Base-by-base conservation (phyloP, 495 filamentous ascomycete species). In the Cercophora scortea region DNA sequence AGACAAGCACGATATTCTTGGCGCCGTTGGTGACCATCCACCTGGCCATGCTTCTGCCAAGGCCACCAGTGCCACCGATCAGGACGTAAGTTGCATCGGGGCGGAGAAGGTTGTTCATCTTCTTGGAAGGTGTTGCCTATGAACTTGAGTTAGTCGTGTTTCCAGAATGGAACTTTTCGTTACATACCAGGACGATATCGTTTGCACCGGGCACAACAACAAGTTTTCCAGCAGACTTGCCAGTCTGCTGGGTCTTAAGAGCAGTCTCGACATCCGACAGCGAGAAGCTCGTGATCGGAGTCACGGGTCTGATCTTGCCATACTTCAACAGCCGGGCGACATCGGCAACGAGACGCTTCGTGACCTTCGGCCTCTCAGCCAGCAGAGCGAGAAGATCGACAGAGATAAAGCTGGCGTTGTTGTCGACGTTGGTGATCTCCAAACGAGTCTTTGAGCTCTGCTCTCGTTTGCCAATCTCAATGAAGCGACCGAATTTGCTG, bases 21-120 rank as follows among this genome's bases (percentile, higher is more conserved):
- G 83, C 85, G 8, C 83, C 83, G 36, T 77, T 75, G 15, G 68
- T 56, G 9, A 76, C 76, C 71, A 88, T 76, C 81, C 80, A 85
- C 2, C 65, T 69, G 1, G 81, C 67, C 51, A 87, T 72, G 44
- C 77, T 73, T 43, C 76, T 70, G 16, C 84, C 84, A 10, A 88
- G 71, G 10, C 83, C 85, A 10, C 83, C 81, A 1, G 84, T 75
- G 32, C 83, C 80, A n/a, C 83, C 81, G 44, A 81, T 71, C 10
- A 87, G 61, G 19, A 87, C 62, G 55, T 86, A 86, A 3, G 75
- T 72, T 1, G 70, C 77, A 56, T 81, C 66, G 2, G 66, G 50
- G 42, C 67, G 69, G 11, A 77, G 61, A 1, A 73, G 55, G 25
- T 67, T 55, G 32, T 63, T 60, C 11, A 59, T 53, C 46, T 63